These are phyloP conservation scores for Pythium sukuiense DNA, from an alignment of 352 stramenopile genomes.

Conservation along the genomic window DNA sequence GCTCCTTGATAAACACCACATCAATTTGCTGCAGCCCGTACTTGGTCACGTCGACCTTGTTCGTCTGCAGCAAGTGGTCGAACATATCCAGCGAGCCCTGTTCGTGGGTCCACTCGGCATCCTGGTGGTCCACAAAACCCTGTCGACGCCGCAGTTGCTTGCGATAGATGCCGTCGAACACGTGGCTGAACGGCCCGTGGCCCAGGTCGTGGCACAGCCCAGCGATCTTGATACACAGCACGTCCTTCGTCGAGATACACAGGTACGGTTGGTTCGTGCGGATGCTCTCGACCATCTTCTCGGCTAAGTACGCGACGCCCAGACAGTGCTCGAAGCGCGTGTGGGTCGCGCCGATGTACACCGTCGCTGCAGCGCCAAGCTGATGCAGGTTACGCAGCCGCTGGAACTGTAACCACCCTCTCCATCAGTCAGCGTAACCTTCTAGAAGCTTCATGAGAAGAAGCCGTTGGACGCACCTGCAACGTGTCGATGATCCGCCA, in stretches of 20 bases:
- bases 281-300: conserved; percentile 85
- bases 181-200: conserved; percentile 81
- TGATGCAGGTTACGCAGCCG: conserved; percentile 94
- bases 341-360: conserved; percentile 88
- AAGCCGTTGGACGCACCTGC: conserved; percentile 36
- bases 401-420: conserved; percentile 79
- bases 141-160: conserved; percentile 40
- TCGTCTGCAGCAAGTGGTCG: conserved; percentile 54
- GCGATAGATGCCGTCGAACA: conserved; percentile 79
- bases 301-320: conserved; percentile 93
- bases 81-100: conserved; percentile 78
- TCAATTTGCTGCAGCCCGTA: conserved; percentile 57
- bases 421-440: background rate
- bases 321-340: conserved; percentile 88
- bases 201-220: conserved; percentile 79
- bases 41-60: conserved; percentile 53
- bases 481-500: conserved; percentile 83
- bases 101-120: conserved; percentile 64
- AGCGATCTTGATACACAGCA: conserved; percentile 79
- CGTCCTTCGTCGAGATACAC: conserved; percentile 70
- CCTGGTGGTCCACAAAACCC: conserved; percentile 6
- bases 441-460: too few relatives aligned
- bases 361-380: conserved; percentile 86
- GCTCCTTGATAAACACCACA: conserved; percentile 74
- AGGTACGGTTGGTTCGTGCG: conserved; percentile 85